Evolutionary conservation across 345 rosid species (phyloP).

Genomic region (Lumnitzera racemosa): DNA sequence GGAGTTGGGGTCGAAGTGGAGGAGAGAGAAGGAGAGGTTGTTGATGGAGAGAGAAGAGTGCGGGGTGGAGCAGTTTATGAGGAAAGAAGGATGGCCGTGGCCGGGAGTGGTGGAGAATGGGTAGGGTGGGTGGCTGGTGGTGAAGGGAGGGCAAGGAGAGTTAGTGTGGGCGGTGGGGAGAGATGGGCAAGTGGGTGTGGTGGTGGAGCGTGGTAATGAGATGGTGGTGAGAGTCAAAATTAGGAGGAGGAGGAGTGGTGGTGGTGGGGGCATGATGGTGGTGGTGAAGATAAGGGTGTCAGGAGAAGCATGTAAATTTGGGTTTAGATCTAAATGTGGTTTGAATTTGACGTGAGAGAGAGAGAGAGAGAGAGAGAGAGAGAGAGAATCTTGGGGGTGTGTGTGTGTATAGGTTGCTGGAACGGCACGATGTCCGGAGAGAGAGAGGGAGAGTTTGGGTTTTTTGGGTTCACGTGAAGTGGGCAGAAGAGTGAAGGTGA

Average conservation of each 20-base stretch:
- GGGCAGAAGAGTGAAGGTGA: too few relatives aligned
- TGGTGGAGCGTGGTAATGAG: constrained; percentile 1
- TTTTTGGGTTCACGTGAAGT: too few relatives aligned
- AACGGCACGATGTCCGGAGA: not conserved
- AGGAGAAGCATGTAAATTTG: constrained; percentile 1
- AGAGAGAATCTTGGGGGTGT: not conserved
- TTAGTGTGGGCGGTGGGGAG: constrained; percentile 1
- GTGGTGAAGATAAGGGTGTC: not conserved
- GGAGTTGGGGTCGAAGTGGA: constrained; percentile 38
- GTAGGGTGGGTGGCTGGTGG: constrained; percentile 42
- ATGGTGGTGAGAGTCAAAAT: not conserved
- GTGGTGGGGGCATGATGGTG: constrained; percentile 1
- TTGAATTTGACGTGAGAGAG: constrained; percentile 2
- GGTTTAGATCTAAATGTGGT: too few relatives aligned
- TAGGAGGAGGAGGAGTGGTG: not conserved
- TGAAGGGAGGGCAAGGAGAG: constrained; percentile 67
- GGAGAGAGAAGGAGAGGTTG: constrained; percentile 50
- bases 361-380: not conserved
- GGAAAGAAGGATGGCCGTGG: constrained; percentile 79
- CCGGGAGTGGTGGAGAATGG: constrained; percentile 73
- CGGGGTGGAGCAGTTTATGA: constrained; percentile 57
- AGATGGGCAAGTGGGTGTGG: constrained; percentile 18
- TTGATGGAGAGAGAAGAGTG: constrained; percentile 56
- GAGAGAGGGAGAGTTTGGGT: not conserved
- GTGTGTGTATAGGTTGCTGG: too few relatives aligned